Base-by-base conservation (phyloP, 2,329 filamentous ascomycete genomes). In the Aaosphaeria arxii region DNA sequence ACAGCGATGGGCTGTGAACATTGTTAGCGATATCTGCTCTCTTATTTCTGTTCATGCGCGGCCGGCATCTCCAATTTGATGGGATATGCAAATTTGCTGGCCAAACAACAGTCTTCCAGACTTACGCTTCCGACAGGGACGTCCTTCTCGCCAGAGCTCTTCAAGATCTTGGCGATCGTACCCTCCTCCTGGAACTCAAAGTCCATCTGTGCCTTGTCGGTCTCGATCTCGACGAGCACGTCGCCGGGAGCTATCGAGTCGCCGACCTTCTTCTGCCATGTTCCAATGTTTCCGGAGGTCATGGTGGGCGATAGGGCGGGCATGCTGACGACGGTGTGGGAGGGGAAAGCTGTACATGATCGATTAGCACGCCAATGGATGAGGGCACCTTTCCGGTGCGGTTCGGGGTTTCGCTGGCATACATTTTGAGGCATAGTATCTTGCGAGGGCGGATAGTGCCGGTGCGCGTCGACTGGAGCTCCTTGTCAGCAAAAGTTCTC, bases 181-280 rank as follows among this genome's bases (percentile, higher is more conserved):
- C 92, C 94, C 71, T 97, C 94, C 68, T 99, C 94, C 76, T 99
- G 94, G 77, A 95, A 97, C 76, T 99, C 94, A 72, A 99, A 97
- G 79, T 99, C 94, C 94, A 99, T 99, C 79, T 97, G 94, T 57
- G 94, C 94, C 83, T 99, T 99, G 77, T 99, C 94, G 64, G 94
- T 99, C 83, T 99, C 94, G 66, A 97, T 96, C 81, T 96, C 91
- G 61, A 96, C 91, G 61, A 99, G 78, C 42, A 99, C 94, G 71
- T 99, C 94, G 71, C 94, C 94, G 45, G 95, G 91, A 49, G 83
- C 78, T 72, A 99, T 86, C 54, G 79, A 69, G 74, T 99, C 94
- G 69, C 94, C 94, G 59, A 85, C 81, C 79, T 96, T 95, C 84
- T 97, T 99, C 79, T 97, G 90, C 94, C 94, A 99, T 56, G 85